Evolutionary conservation across 805 yeast genomes (phyloP).

Genomic region (Ogataea dorogensis): DNA sequence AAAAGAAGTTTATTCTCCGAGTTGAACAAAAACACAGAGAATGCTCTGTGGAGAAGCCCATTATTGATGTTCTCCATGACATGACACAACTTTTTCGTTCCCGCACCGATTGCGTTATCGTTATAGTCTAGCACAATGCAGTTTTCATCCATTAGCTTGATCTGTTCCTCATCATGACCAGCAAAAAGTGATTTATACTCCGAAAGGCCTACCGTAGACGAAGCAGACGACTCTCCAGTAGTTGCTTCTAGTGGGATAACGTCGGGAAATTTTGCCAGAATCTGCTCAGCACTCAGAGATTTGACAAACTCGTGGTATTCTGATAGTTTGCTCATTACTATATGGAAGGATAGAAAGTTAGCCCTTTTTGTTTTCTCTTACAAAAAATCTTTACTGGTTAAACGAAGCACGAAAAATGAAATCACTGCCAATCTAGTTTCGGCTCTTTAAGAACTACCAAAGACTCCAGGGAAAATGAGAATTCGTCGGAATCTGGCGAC

Average conservation of each 20-base stretch:
- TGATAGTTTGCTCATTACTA: constrained; percentile 15
- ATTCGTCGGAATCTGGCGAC: too few relatives aligned
- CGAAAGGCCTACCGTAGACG: constrained; percentile 33
- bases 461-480: not conserved
- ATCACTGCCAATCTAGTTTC: constrained; percentile 2
- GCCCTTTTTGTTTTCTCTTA: constrained; percentile 8
- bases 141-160: constrained; percentile 91
- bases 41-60: constrained; percentile 93
- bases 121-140: constrained; percentile 90
- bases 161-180: constrained; percentile 94
- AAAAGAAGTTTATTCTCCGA: constrained; percentile 70
- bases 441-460: not conserved
- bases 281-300: constrained; percentile 45
- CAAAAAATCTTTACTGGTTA: constrained; percentile 3
- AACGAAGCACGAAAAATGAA: constrained; percentile 5
- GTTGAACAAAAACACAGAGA: constrained; percentile 91
- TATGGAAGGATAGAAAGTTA: constrained; percentile 1
- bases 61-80: constrained; percentile 80
- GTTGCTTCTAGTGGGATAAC: constrained; percentile 61
- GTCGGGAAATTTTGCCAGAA: constrained; percentile 60
- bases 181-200: constrained; percentile 50
- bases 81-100: constrained; percentile 87
- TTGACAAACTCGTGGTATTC: constrained; percentile 54
- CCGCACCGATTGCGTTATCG: constrained; percentile 88
- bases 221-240: constrained; percentile 53